Evolutionary conservation across 75 land plant genomes (phyloP).

Genomic region (Ceratopteris richardii): DNA sequence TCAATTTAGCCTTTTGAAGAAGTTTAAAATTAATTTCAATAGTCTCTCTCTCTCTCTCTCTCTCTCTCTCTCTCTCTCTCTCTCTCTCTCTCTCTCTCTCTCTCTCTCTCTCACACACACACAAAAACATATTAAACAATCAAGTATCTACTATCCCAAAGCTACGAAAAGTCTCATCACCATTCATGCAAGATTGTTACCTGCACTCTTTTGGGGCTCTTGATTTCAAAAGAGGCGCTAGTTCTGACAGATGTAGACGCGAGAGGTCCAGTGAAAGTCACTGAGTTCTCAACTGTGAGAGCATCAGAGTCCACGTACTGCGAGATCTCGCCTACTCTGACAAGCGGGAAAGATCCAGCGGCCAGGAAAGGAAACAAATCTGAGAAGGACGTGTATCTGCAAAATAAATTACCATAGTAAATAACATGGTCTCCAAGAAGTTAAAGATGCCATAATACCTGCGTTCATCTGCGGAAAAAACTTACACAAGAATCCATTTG

Average conservation of each 20-base stretch:
- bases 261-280: constrained; percentile 71
- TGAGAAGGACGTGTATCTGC: constrained; percentile 85
- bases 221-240: constrained; percentile 78
- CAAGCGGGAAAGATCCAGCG: constrained; percentile 46
- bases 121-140: no score
- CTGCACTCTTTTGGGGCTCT: constrained; percentile 92
- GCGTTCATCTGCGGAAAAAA: constrained; percentile 1
- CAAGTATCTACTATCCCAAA: no score
- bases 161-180: no score
- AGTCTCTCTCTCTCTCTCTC: no score
- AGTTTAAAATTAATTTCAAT: no score
- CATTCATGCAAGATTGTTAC: constrained; percentile 25
- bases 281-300: constrained; percentile 77
- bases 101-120: no score
- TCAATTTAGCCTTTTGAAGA: no score
- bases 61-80: no score
- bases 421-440: constrained; percentile 2
- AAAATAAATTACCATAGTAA: no score
- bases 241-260: constrained; percentile 72
- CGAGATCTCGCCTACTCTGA: constrained; percentile 83
- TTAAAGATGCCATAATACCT: no score
- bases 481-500: constrained; percentile 91
- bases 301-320: constrained; percentile 68
- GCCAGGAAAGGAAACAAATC: constrained; percentile 75
- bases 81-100: no score